Evolutionary conservation across 2,329 filamentous ascomycete species (phyloP).

Genomic region (Endocalyx cinctus): DNA sequence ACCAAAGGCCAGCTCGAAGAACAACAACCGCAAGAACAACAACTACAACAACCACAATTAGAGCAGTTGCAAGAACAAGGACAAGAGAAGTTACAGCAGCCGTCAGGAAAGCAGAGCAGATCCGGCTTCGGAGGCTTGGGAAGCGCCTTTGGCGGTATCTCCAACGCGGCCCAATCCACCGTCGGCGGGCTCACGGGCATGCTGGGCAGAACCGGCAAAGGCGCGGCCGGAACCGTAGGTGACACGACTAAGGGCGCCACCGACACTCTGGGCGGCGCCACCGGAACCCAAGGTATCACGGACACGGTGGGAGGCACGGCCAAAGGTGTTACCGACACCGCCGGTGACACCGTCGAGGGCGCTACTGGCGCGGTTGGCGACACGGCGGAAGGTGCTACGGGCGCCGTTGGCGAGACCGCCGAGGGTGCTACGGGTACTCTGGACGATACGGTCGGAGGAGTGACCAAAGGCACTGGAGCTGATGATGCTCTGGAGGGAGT

Average conservation of each 20-base stretch:
- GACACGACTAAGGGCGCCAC: slow-evolving; percentile 18
- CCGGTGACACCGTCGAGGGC: slow-evolving; percentile 8
- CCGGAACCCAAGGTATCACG: slow-evolving; percentile 16
- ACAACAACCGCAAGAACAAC: slow-evolving; percentile 2
- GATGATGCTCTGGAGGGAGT: slow-evolving; percentile 18
- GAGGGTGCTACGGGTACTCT: slow-evolving; percentile 9
- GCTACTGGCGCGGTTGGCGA: slow-evolving; percentile 8
- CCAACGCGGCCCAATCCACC: slow-evolving; percentile 15
- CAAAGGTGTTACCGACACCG: slow-evolving; percentile 13
- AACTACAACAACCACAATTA: slow-evolving; percentile 1
- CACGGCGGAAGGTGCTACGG: slow-evolving; percentile 14
- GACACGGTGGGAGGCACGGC: slow-evolving; percentile 17
- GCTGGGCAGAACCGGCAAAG: slow-evolving; percentile 17
- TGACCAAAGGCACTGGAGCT: slow-evolving; percentile 12
- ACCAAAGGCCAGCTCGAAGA: slow-evolving; percentile 10
- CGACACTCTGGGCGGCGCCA: slow-evolving; percentile 17
- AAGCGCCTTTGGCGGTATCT: slow-evolving; percentile 17
- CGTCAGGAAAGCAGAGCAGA: background rate
- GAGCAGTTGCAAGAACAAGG: background rate
- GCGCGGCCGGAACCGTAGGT: slow-evolving; percentile 15
- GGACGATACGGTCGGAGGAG: slow-evolving; percentile 8
- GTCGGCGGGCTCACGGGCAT: slow-evolving; percentile 16
- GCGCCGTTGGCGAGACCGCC: slow-evolving; percentile 8
- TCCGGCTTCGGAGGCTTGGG: slow-evolving; percentile 12
- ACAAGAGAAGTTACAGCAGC: background rate